Base-by-base conservation (phyloP, 495 filamentous ascomycete species). In the Xylaria curta region DNA sequence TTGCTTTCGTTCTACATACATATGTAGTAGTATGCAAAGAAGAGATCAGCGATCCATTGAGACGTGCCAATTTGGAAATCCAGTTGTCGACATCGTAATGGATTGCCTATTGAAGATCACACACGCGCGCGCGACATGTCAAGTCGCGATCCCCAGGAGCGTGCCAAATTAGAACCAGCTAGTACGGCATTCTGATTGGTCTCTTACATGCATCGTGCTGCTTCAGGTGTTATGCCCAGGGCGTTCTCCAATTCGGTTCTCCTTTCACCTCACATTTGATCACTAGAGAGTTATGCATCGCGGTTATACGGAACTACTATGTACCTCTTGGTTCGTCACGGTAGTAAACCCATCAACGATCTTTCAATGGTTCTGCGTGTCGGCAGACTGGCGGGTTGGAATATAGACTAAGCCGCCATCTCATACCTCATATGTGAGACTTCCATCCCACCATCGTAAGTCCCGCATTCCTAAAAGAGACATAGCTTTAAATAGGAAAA, bases 401-500 rank as follows among this genome's bases (percentile, higher is more conserved):
- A 63, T 44, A 6, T 9, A n/a, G n/a, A n/a, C n/a, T n/a, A 3
- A 42, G 38, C 60, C 13, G 38, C 21, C 60, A 44, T 24, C 24
- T n/a, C 38, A 42, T 19, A 42, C 38, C 42, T 63, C 9, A 42
- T 13, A 33, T 67, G 31, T n/a, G 36, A 54, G 44, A 67, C 51
- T 21, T 5, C 9, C 24, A 17, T 46, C 21, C 28, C 46, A n/a
- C 19, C 7, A 19, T 42, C 40, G 17, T 42, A 26, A 24, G 24
- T 61, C 54, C 68, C 56, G 24, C 44, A 62, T 51, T 62, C 68
- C 68, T 42, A 40, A 62, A 49, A 51, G 58, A 40, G 58, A 51
- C 17, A 40, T 26, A 26, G 68, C 68, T 70, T 62, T 51, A 70
- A 62, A 62, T 70, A 60, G 60, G 60, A 63, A 70, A 49, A 24